Evolutionary conservation across 73 alveolate species (phyloP), one percentile per base, ranked within the genome.

Genomic region (Paramecium octaurelia): DNA sequence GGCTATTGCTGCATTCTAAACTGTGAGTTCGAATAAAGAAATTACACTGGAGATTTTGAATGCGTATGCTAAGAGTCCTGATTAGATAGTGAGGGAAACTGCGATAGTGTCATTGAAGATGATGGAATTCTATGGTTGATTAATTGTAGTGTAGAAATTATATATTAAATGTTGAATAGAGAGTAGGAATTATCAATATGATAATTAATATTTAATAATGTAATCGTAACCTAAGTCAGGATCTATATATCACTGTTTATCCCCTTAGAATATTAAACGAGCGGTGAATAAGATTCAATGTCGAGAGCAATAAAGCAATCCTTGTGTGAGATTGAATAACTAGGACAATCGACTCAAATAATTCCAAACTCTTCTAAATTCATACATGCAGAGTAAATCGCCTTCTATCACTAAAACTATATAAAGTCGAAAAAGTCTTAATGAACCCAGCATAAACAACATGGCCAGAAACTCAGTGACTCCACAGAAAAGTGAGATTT

Each of bases 1-100:
- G 16, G 89, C 89, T 16, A 40, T 76, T 40, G 89, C 89, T 20
- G 89, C 89, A 0, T 76, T 76, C 23, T 43, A 76, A 21, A 76
- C 89, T 10, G 70, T 76, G 3, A 76, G 40, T 42, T 21, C 89
- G 5, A 76, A 42, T 70, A 34, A 27, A 18, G 46, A 70, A n/a
- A 18, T 23, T 29, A 70, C 86, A 21, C 24, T 73, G 3, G 14
- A 73, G 31, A 36, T 73, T 73, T 73, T 73, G 23, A 73, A 73
- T 36, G 29, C 36, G 20, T 73, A 73, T 23, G 6, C 21, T 4
- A 73, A 73, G 36, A 35, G 87, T 73, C 2, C 8, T 16, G 31
- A 70, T 70, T 14, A 70, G 24, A 70, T 70, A 31, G 86, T 70
- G 16, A 70, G 54, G 31, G 86, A 70, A 14, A 70, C 86, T 23